Evolutionary conservation across 305 asterid species (phyloP), one percentile per base, ranked within the genome.

Genomic region (Petunia hybrid): DNA sequence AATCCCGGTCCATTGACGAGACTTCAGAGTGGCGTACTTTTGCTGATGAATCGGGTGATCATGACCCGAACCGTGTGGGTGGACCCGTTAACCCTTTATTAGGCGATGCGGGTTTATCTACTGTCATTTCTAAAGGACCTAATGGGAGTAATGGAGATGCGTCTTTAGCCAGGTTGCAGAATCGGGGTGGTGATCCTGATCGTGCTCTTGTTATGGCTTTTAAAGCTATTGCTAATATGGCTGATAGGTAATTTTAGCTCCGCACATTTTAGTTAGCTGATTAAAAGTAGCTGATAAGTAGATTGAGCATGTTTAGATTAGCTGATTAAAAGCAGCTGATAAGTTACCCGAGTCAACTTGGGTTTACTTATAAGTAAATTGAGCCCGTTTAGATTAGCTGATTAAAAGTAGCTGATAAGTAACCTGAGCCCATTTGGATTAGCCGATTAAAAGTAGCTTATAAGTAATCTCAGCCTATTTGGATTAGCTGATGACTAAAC

Each of bases 181-280:
- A 91, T 80, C 89, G 98, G 71, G 94, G 96, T 35, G 96, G 98
- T 65, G 98, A 92, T 82, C 97, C 97, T 39, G 98, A 92, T 85
- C 89, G 97, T 8, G 94, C 95, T 42, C 84, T 86, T 43, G 84
- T 84, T 41, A 64, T 84, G 82, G 89, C 86, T 64, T 86, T 86
- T 60, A 86, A 86, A 57, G 84, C 85, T 14, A 86, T 84, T 84
- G 86, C 87, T 80, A 80, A 83, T 65, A 84, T 86, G 89, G 89
- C 87, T 62, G 87, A 86, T 82, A 84, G 87, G 89, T 86, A 65
- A 22, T n/a, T n/a, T n/a, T n/a, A n/a, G n/a, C n/a, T n/a, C n/a
- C n/a, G n/a, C n/a, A n/a, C n/a, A n/a, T n/a, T n/a, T n/a, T n/a
- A n/a, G n/a, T n/a, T n/a, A n/a, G n/a, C n/a, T n/a, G n/a, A n/a